Evolutionary conservation across 345 rosid genomes (phyloP).

Genomic region (Melaleuca quinquenervia): DNA sequence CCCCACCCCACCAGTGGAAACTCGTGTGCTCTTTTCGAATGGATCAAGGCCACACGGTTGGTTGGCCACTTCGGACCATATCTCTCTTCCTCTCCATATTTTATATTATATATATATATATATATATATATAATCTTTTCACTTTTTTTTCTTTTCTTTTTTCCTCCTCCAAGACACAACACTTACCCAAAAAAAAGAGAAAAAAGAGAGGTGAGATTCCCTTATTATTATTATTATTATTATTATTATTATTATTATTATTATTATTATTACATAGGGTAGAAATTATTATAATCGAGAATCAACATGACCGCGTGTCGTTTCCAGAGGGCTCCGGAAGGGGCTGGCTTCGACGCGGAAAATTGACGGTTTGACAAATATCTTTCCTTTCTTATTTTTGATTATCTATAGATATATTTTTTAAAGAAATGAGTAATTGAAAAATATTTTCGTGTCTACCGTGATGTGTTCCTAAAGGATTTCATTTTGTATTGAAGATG

Average conservation of each 20-base stretch:
- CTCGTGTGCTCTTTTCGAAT: background rate
- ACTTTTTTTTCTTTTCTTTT: background rate
- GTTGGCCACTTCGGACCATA: slow-evolving; percentile 31
- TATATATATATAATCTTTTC: background rate
- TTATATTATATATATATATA: background rate
- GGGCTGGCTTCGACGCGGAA: background rate
- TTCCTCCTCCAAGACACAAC: background rate
- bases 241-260: too few species aligned
- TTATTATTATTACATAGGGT: too few species aligned
- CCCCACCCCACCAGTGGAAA: background rate
- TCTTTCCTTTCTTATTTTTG: background rate
- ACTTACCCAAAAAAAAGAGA: background rate
- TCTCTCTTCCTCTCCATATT: background rate
- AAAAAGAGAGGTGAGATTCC: too few species aligned
- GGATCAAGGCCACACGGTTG: slow-evolving; percentile 45
- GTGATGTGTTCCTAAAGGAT: too few species aligned
- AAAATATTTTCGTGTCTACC: background rate
- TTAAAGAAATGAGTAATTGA: background rate
- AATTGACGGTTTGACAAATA: background rate
- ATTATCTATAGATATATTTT: background rate
- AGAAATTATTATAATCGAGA: background rate
- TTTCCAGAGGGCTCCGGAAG: background rate
- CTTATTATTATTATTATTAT: too few species aligned
- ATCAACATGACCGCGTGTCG: background rate
- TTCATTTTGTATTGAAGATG: too few species aligned